phyloP scores from a whole-genome alignment of 164 flowering plant genomes.

The Euptelea pleiosperma region DNA sequence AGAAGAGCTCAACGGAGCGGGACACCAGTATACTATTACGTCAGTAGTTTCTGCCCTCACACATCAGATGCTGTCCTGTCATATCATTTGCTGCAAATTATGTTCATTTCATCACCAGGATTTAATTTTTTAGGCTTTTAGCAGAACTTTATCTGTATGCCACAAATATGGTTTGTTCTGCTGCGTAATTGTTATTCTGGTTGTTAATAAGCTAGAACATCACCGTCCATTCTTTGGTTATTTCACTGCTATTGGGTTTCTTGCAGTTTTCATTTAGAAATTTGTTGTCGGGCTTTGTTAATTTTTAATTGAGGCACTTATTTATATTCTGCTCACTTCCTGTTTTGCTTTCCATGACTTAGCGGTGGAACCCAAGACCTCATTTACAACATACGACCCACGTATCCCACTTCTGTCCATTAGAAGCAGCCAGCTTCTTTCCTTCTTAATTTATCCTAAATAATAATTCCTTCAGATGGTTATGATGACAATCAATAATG shows the following conservation, averaged over 20 bases:
- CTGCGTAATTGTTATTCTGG: neutral
- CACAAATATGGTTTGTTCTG: neutral
- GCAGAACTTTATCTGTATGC: neutral
- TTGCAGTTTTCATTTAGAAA: neutral
- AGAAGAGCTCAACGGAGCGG: constrained; percentile 45
- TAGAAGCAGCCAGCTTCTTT: no score
- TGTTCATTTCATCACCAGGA: neutral
- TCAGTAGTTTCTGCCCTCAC: constrained; percentile 29
- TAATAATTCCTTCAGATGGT: no score
- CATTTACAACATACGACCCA: no score
- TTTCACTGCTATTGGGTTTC: neutral
- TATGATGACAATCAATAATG: neutral
- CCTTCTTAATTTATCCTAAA: no score
- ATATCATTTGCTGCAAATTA: neutral
- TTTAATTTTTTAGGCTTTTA: neutral
- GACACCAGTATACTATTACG: constrained; percentile 72
- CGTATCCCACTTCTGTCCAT: no score
- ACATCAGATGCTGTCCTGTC: neutral
- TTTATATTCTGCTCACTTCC: no score
- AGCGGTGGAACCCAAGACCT: no score
- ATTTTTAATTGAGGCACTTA: neutral
- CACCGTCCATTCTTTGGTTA: no score
- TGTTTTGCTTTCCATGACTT: neutral
- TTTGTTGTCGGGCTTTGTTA: neutral
- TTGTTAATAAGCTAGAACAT: neutral